These are phyloP conservation scores for Penstemon eatonii DNA, from an alignment of 257 asterid genomes.

Conservation along the genomic window DNA sequence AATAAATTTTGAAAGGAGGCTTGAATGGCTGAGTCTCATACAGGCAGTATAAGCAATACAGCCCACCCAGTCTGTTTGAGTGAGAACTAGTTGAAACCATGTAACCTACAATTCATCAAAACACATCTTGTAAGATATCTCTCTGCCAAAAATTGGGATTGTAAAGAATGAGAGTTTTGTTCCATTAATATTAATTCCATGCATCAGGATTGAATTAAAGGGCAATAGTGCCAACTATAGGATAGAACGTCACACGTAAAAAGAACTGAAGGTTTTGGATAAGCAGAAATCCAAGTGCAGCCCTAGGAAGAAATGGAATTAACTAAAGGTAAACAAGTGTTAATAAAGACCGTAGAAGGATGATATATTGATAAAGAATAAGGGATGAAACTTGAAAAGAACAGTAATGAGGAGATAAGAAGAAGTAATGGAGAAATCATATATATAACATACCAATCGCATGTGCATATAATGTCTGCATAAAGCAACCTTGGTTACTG, in stretches of 20 bases:
- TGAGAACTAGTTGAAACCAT: slow-evolving; percentile 52
- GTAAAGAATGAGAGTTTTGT: background rate
- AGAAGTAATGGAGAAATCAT: slow-evolving; percentile 7
- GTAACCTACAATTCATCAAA: slow-evolving; percentile 51
- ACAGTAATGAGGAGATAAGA: background rate
- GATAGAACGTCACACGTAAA: background rate
- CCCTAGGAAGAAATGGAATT: background rate
- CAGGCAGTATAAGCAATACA: slow-evolving; percentile 70
- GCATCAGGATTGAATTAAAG: slow-evolving; percentile 8
- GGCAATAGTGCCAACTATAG: slow-evolving; percentile 1
- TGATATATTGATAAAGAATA: background rate
- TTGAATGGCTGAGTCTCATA: slow-evolving; percentile 20
- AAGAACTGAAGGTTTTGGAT: slow-evolving; percentile 6
- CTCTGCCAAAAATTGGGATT: slow-evolving; percentile 8
- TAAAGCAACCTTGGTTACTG: slow-evolving; percentile 72
- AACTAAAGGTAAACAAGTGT: slow-evolving; percentile 6
- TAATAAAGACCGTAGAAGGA: background rate
- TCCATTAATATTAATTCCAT: slow-evolving; percentile 6
- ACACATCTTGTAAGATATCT: background rate
- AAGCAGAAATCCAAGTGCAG: slow-evolving; percentile 17
- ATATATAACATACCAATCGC: slow-evolving; percentile 47
- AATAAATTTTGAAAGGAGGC: slow-evolving; percentile 13
- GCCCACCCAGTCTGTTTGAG: slow-evolving; percentile 69
- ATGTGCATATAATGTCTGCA: slow-evolving; percentile 86
- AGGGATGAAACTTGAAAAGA: background rate